Evolutionary conservation across 2,329 filamentous ascomycete species (phyloP).

Genomic region (Trichoderma sp.): DNA sequence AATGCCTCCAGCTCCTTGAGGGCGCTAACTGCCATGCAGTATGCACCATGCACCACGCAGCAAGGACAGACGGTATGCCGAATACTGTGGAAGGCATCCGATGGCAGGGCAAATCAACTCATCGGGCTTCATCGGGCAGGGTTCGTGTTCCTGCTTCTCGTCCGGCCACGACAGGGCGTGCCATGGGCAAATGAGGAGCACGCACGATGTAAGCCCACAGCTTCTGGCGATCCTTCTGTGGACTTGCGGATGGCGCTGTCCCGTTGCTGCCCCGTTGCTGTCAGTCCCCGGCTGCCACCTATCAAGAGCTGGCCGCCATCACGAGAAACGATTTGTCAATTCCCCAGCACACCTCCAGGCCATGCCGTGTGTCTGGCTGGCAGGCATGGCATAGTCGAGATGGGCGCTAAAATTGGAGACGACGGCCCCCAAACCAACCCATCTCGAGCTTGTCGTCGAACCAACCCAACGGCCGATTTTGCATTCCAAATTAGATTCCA

Average conservation of each 20-base stretch:
- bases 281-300: slow-evolving; percentile 7
- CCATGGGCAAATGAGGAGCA: neutral
- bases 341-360: neutral
- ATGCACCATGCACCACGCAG: slow-evolving; percentile 3
- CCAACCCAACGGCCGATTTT: slow-evolving; percentile 13
- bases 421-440: slow-evolving; percentile 4
- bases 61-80: neutral
- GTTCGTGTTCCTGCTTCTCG: slow-evolving; percentile 25
- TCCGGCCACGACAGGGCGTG: neutral
- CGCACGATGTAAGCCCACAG: slow-evolving; percentile 17
- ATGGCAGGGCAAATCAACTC: slow-evolving; percentile 9
- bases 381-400: neutral
- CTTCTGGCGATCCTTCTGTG: slow-evolving; percentile 24
- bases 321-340: slow-evolving; percentile 6
- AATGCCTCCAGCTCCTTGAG: neutral
- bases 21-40: neutral
- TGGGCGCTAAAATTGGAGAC: slow-evolving; percentile 6
- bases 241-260: neutral
- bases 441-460: neutral
- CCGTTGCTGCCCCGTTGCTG: slow-evolving; percentile 1
- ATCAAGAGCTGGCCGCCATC: slow-evolving; percentile 15
- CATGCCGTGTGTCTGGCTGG: neutral
- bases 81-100: slow-evolving; percentile 6
- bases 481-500: slow-evolving; percentile 25
- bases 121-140: slow-evolving; percentile 18